Evolutionary conservation across 164 flowering plant species (phyloP).

Genomic region (Cinnamomum micranthum): DNA sequence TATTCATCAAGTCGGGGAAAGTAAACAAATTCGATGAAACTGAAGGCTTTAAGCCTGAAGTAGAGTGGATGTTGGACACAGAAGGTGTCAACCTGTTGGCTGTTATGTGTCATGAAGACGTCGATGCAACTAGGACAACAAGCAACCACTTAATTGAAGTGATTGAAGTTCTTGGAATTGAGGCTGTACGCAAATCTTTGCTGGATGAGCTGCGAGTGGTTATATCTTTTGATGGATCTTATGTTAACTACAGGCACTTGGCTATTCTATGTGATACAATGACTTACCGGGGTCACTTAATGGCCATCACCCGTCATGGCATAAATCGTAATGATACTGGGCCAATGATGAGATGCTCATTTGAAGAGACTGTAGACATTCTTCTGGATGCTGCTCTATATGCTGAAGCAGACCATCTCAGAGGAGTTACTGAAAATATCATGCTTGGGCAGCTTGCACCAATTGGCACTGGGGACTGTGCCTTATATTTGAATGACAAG

Average conservation of each 20-base stretch:
- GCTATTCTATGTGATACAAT: constrained; percentile 98
- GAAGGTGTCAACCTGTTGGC: constrained; percentile 97
- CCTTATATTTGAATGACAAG: constrained; percentile 79
- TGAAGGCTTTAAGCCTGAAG: constrained; percentile 79
- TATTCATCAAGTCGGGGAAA: constrained; percentile 78
- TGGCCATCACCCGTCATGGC: constrained; percentile 99
- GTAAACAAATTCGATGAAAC: constrained; percentile 70
- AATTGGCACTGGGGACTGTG: constrained; percentile 92
- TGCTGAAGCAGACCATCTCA: constrained; percentile 82
- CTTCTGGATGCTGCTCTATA: constrained; percentile 96
- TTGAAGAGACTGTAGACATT: constrained; percentile 98
- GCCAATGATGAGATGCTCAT: constrained; percentile 99
- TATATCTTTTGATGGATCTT: constrained; percentile 98
- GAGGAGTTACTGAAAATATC: constrained; percentile 95
- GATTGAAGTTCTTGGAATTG: constrained; percentile 96
- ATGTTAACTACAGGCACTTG: constrained; percentile 92
- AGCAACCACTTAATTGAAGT: constrained; percentile 98
- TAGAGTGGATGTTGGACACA: constrained; percentile 98
- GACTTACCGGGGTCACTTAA: constrained; percentile 96
- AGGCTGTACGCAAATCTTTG: constrained; percentile 84
- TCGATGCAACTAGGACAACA: constrained; percentile 85
- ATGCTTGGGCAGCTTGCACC: constrained; percentile 99
- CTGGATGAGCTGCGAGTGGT: constrained; percentile 95
- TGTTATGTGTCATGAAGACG: constrained; percentile 92
- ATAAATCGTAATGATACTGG: constrained; percentile 96